These are phyloP conservation scores for Penicillium sp. DNA, from an alignment of 2,329 filamentous ascomycete genomes.

Conservation along the genomic window DNA sequence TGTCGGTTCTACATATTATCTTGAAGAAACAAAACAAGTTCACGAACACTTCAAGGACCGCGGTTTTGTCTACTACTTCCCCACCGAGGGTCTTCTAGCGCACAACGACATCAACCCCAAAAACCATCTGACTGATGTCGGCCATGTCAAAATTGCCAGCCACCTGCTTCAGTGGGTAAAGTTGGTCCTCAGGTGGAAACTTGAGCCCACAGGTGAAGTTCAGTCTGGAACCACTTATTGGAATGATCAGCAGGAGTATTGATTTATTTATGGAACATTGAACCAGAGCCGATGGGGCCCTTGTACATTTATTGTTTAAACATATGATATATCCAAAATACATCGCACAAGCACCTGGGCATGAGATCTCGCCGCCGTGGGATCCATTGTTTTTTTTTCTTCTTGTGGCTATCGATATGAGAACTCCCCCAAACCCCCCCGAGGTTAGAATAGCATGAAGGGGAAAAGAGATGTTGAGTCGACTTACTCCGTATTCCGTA, in stretches of 20 bases:
- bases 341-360: neutral
- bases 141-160: slow-evolving; percentile 62
- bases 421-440: too few species aligned
- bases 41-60: slow-evolving; percentile 53
- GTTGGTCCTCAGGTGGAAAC: slow-evolving; percentile 57
- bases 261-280: neutral
- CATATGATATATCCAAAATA: neutral
- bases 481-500: too few species aligned
- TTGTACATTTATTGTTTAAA: neutral
- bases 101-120: slow-evolving; percentile 63
- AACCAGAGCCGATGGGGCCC: neutral
- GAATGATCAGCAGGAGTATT: slow-evolving; percentile 54
- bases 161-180: slow-evolving; percentile 61
- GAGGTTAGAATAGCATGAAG: too few species aligned
- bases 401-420: too few species aligned
- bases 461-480: too few species aligned
- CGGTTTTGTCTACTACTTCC: slow-evolving; percentile 62
- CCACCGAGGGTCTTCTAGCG: slow-evolving; percentile 61
- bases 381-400: too few species aligned
- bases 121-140: slow-evolving; percentile 63
- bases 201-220: slow-evolving; percentile 58
- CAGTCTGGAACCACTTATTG: slow-evolving; percentile 54
- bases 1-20: slow-evolving; percentile 49
- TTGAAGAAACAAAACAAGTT: slow-evolving; percentile 53
- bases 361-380: too few species aligned